Base-by-base conservation (phyloP, 192 early-diverging fungal species). In the Backusella macrospora region DNA sequence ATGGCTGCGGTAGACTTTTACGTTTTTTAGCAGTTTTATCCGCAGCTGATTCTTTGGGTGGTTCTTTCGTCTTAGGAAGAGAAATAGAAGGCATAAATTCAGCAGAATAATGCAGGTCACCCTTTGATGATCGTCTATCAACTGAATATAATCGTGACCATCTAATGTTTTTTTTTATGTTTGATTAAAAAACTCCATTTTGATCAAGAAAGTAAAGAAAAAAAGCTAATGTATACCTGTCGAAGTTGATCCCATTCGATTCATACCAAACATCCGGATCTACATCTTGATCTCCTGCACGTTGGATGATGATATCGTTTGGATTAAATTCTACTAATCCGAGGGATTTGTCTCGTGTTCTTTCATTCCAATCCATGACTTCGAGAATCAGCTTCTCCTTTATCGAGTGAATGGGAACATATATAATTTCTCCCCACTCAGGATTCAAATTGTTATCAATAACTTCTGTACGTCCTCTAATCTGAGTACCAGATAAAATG, bases 361-460 rank as follows among this genome's bases (percentile, higher is more conserved):
- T 75, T 65, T 86, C 84, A 75, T 96, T 95, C 83, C 82, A 94
- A 77, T 96, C 94, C 83, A 86, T 90, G 18, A 91, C 81, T 73
- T 92, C 88, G 21, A 96, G 78, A 18, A 77, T 78, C 21, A 97
- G 39, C 15, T 78, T 75, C 78, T 97, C 93, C 65, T 79, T 81
- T 6, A 83, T 45, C 4, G 89, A 88, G 76, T 92, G 95, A 59
- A 91, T 81, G 7, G 93, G 92, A 10, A 92, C 85, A 74, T 92
- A 94, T 40, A 92, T 84, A 14, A 88, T 87, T 78, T 94, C 93
- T 80, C 91, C 89, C 94, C 95, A 97, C 47, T 88, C 86, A 2
- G 96, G 96, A 65, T 91, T 87, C 38, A 94, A 73, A 9, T 87
- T 90, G 71, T 94, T 91, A 26, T 88, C 82, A 62, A 91, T 87